Conservation (phyloP, 768 basidiomycete species). For the Porphyrellus cyaneotinctus region DNA sequence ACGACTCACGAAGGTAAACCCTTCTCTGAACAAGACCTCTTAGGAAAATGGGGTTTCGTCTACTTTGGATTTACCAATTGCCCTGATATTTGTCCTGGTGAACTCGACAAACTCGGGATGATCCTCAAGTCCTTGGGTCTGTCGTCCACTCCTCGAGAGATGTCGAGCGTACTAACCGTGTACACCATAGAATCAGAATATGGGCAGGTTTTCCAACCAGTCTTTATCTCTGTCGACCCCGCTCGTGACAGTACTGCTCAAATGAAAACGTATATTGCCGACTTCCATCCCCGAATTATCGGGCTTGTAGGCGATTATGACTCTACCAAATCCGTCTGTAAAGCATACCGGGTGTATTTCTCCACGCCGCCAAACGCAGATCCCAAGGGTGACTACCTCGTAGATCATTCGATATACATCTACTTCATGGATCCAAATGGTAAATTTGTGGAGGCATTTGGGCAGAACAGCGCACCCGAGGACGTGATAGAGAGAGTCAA, state of each 20-base stretch:
- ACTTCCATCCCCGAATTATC: slow-evolving; percentile 89
- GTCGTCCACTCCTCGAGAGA: slow-evolving; percentile 18
- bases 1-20: slow-evolving; percentile 58
- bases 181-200: slow-evolving; percentile 54
- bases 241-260: slow-evolving; percentile 73
- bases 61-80: slow-evolving; percentile 99
- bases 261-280: slow-evolving; percentile 62
- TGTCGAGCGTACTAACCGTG: slow-evolving; percentile 8
- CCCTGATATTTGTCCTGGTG: slow-evolving; percentile 97
- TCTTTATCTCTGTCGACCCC: slow-evolving; percentile 97
- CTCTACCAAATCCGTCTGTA: slow-evolving; percentile 83
- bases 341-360: slow-evolving; percentile 97
- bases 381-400: slow-evolving; percentile 90
- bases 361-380: slow-evolving; percentile 89
- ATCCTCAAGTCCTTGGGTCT: slow-evolving; percentile 71
- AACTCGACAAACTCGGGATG: slow-evolving; percentile 89
- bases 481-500: slow-evolving; percentile 64
- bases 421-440: slow-evolving; percentile 97
- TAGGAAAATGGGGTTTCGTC: slow-evolving; percentile 87
- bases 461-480: slow-evolving; percentile 67
- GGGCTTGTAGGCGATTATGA: slow-evolving; percentile 88
- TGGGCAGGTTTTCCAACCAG: slow-evolving; percentile 73
- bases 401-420: slow-evolving; percentile 95
- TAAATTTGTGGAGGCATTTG: slow-evolving; percentile 94
- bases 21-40: slow-evolving; percentile 80